Evolutionary conservation across 2,329 filamentous ascomycete genomes (phyloP), one percentile per base, ranked within the genome.

Genomic region (Cordyceps farinosa): DNA sequence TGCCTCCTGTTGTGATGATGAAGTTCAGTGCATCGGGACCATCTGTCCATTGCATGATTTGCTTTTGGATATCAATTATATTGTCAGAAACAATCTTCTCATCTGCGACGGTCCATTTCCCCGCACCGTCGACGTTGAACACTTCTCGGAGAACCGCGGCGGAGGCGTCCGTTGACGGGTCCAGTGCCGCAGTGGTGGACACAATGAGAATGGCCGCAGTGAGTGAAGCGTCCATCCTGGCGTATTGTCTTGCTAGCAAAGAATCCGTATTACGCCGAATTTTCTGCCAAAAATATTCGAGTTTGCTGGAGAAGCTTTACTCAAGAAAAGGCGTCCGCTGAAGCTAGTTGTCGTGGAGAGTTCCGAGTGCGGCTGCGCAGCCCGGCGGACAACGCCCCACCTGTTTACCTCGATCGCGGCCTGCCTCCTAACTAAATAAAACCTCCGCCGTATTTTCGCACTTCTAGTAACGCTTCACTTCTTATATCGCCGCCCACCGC

Each of bases 1-100:
- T 99, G 2, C 95, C 95, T 29, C 95, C 95, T 7, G 92, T 97
- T 0, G 92, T 94, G 53, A 97, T 76, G 65, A 99, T 85, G 64
- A 98, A 77, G 75, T 97, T 94, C 56, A 88, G 74, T 4, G 80
- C 75, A 54, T 82, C 82, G 5, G 83, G 75, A 11, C 82, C 77
- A 74, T 97, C 92, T 0, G 90, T 81, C 91, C 91, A 97, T 11
- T 79, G 72, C 65, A 80, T 85, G 57, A 99, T 83, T 57, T 87
- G 82, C 17, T 81, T 81, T 71, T 96, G 91, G 63, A 99, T 97
- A 27, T 88, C 82, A 5, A 85, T 74, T 5, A 88, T 80, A 72
- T 87, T 85, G 74, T 99, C 95, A 15, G 90, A 79, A 3, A 98
- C 91, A 65, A 98, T 97, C 69, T 84, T 84, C 54, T 86, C 85